Evolutionary conservation across 805 yeast genomes (phyloP), one percentile per base, ranked within the genome.

Genomic region (Ogataea methanolica): DNA sequence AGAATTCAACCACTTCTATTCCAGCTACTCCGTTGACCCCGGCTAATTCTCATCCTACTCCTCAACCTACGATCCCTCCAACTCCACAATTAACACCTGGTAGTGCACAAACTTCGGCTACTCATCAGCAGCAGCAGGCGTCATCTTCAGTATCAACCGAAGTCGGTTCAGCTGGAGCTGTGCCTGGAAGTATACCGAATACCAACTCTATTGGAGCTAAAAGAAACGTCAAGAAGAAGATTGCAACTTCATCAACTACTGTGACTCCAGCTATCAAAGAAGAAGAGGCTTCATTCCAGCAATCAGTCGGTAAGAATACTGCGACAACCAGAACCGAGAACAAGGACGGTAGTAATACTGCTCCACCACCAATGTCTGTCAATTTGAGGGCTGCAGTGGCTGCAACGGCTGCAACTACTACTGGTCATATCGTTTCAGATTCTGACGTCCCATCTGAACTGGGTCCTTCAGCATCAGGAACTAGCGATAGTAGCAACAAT

Each of bases 21-120:
- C 69, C 70, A 5, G 67, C 63, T 6, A 66, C 70, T 17, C 70
- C 70, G 3, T 47, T 58, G 16, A 65, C 69, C 1, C 67, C 69
- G 1, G 62, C 56, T n/a, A 61, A 54, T 36, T 51, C 57, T 12
- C 59, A 61, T 38, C 54, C 55, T 21, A 61, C 68, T 14, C 65
- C 66, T 4, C 61, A 59, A 34, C 43, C 55, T 9, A 49, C 39
- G 38, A 50, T 51, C 12, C 59, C 60, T 17, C 55, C 61, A 22
- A 55, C 60, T 2, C 55, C 58, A 3, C 59, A 55, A 33, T 51
- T 42, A 36, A 41, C 54, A 5, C 56, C 61, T 3, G 59, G 33
- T 22, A 41, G 36, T 16, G 15, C 39, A 23, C 44, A 42, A 16
- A 31, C 48, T 31, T 43, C 53, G 7, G 33, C n/a, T 19, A 17